phyloP scores from a whole-genome alignment of 129 eudicot genomes.

The Flaveria ramosissima region DNA sequence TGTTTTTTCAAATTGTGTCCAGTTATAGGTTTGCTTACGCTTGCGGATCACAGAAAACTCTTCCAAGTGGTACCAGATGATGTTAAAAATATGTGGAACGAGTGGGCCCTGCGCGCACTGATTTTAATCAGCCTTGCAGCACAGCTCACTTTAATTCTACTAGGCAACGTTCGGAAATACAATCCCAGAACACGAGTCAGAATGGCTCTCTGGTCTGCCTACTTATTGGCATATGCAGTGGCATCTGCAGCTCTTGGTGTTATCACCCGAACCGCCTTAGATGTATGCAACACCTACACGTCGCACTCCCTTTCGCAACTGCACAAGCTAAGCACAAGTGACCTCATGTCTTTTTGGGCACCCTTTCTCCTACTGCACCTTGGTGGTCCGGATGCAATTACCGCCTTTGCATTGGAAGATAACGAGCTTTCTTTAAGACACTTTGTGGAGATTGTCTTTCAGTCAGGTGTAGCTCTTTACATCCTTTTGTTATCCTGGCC shows the following conservation, averaged over 20 bases:
- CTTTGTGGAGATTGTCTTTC: conserved; percentile 36
- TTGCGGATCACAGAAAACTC: conserved; percentile 1
- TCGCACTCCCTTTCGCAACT: conserved; percentile 11
- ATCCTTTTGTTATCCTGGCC: conserved; percentile 50
- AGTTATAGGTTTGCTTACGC: conserved; percentile 36
- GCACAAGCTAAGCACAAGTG: conserved; percentile 1
- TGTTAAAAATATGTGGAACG: conserved; percentile 35
- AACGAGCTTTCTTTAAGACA: conserved; percentile 62
- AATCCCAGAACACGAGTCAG: conserved; percentile 38
- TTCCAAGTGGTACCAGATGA: conserved; percentile 27
- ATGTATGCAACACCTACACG: conserved; percentile 26
- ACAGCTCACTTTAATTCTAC: conserved; percentile 35
- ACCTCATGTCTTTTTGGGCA: conserved; percentile 65
- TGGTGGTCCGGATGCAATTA: conserved; percentile 64
- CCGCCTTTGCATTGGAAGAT: conserved; percentile 66
- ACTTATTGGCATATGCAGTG: conserved; percentile 45
- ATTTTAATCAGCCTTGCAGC: conserved; percentile 42
- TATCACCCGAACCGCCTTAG: conserved; percentile 37
- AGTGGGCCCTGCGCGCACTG: conserved; percentile 43
- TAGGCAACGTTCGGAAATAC: conserved; percentile 49
- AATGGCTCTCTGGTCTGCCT: conserved; percentile 47
- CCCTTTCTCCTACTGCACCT: conserved; percentile 66
- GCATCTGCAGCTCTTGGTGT: conserved; percentile 49
- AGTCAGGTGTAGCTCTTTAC: conserved; percentile 41
- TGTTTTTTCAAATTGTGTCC: conserved; percentile 1